Conservation (phyloP, 2,329 filamentous ascomycete genomes). For the Didymella exigua region DNA sequence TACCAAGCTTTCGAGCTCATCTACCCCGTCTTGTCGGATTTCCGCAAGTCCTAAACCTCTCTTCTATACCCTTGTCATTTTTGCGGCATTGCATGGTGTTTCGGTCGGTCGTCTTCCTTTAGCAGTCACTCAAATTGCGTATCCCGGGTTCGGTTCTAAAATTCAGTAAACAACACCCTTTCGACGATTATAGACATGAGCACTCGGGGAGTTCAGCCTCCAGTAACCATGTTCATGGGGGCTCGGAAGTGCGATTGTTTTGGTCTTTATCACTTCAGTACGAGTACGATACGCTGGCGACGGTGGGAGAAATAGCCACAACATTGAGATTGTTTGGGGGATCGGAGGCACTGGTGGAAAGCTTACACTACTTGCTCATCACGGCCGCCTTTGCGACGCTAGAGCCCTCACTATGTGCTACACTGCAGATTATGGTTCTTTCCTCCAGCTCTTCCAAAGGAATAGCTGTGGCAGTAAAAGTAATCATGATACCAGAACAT, state of each 20-base stretch:
- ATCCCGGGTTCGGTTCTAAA: slow-evolving; percentile 33
- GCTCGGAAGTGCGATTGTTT: slow-evolving; percentile 27
- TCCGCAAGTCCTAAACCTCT: slow-evolving; percentile 63
- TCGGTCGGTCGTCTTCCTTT: slow-evolving; percentile 34
- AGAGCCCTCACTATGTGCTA: slow-evolving; percentile 33
- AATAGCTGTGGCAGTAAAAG: slow-evolving; percentile 38
- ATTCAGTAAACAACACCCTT: slow-evolving; percentile 34
- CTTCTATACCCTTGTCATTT: slow-evolving; percentile 32
- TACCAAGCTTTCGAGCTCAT: slow-evolving; percentile 50
- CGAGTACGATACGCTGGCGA: slow-evolving; percentile 37
- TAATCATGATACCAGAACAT: slow-evolving; percentile 37
- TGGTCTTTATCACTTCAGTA: slow-evolving; percentile 22
- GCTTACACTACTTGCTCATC: slow-evolving; percentile 35
- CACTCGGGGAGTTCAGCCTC: slow-evolving; percentile 34
- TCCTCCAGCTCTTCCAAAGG: slow-evolving; percentile 21
- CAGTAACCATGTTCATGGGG: slow-evolving; percentile 38
- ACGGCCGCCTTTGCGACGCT: slow-evolving; percentile 40
- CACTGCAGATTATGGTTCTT: slow-evolving; percentile 30
- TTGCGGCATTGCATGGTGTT: slow-evolving; percentile 51
- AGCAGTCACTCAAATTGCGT: slow-evolving; percentile 19
- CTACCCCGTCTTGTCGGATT: slow-evolving; percentile 55
- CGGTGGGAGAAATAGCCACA: slow-evolving; percentile 23
- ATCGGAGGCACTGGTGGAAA: slow-evolving; percentile 30
- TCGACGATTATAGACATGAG: slow-evolving; percentile 41
- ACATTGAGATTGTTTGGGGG: slow-evolving; percentile 32